Evolutionary conservation across 306 rosid species (phyloP), one percentile per base, ranked within the genome.

Genomic region (Begonia fuchsioides): DNA sequence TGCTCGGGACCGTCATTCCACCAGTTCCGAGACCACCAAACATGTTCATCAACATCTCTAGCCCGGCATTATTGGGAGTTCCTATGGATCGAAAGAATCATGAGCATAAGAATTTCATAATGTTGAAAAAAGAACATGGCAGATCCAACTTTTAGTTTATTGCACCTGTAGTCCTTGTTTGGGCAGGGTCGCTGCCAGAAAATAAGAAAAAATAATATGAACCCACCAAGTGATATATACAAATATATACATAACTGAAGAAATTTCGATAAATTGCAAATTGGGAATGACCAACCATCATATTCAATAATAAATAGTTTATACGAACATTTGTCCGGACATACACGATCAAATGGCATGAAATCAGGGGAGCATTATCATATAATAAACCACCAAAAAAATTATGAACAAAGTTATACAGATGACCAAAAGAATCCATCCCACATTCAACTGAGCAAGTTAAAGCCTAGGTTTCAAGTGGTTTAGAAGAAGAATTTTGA

Each of bases 21-120:
- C 81, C 85, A 35, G 75, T 62, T 10, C 85, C 81, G 19, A 78
- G 85, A 48, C 85, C 81, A 53, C 85, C 75, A 47, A 78, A 74
- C 78, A 78, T 72, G 71, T 67, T 70, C 77, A 70, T 70, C 68
- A 78, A 35, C 61, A 74, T 39, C 54, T 78, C 85, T 63, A 78
- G 54, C 40, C 66, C 76, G n/a, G 65, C 53, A 60, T 44, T 53
- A 55, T 59, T 68, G 13, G 79, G 76, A 32, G 57, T 57, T 48
- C 76, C 83, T 76, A 57, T 19, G 15, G 35, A 12, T 68, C 26
- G 41, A 38, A 68, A 15, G 38, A 19, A 46, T 9, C n/a, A 55
- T n/a, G n/a, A n/a, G n/a, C n/a, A n/a, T 12, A 63, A 45, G 38
- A 32, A 47, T 52, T 26, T 26, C 35, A 26, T 4, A 1, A 4